Evolutionary conservation across 2,329 filamentous ascomycete genomes (phyloP), one percentile per base, ranked within the genome.

Genomic region (Chaetothyriales sp.): DNA sequence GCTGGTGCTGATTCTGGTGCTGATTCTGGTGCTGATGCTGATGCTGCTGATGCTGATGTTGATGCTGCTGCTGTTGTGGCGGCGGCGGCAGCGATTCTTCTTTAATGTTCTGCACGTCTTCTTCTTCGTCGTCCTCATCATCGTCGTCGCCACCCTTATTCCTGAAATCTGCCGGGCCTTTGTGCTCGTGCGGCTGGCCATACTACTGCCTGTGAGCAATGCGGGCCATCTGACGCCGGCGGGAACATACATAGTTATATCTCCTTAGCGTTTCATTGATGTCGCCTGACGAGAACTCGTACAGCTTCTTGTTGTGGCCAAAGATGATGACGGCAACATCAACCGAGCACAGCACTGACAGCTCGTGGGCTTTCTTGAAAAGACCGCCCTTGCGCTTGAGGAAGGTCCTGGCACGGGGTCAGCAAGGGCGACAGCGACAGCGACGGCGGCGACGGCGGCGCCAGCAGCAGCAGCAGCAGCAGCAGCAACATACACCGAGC

Each of bases 301-400:
- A 95, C 22, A 98, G 78, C 73, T 97, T 97, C 77, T 97, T 98
- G 71, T 98, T 98, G 72, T 87, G 89, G 58, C 90, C 90, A 66
- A 97, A 97, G 64, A 98, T 95, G 68, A 98, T 92, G 64, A 98
- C 92, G 43, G 92, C 92, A 61, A 98, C 92, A 68, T 98, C 92
- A 67, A 98, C 92, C 43, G 89, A 95, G 69, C 92, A 98, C 57
- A 98, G 83, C 46, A 98, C 92, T 50, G 90, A 95, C 49, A 98
- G 79, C 77, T 98, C 92, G 69, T 98, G 89, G 50, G 92, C 92
- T 80, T 98, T 98, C 76, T 98, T 98, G 79, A 98, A 98, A 48
- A 98, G 77, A 63, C 92, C 92, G 63, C 90, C 92, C 72, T 98
- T 98, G 73, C 92, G 86, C 78, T 98, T 98, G 61, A 98, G 75